Evolutionary conservation across 768 basidiomycete species (phyloP), one percentile per base, ranked within the genome.

Genomic region (Leccinum arenicola): DNA sequence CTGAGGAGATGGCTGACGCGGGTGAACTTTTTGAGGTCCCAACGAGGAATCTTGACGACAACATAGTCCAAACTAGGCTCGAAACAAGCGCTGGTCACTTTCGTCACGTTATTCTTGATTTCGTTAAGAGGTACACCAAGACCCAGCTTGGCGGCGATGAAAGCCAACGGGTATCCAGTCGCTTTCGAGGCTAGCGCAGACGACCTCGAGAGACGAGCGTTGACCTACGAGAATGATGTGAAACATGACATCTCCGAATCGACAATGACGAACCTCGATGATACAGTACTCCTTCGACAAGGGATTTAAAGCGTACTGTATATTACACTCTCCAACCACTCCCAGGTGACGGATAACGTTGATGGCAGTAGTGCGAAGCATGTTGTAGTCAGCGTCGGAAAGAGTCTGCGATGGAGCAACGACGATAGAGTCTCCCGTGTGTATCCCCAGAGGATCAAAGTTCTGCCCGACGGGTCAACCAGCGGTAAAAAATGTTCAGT

Each of bases 341-440:
- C 95, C 95, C 15, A 99, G 85, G 70, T 98, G 96, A n/a, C 96
- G 91, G 64, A 99, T 94, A 64, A 98, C 96, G 68, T 98, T 98
- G 76, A 98, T 89, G 15, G 97, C 97, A 9, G 96, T 97, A 25
- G 95, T 97, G 49, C 97, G 87, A 52, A 99, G 86, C 96, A 98
- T 99, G 72, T 98, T 94, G 80, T 97, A 98, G 73, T 98, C 97
- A n/a, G 88, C 83, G 72, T 98, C 96, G n/a, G 95, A 97, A 29
- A 98, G 84, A 0, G 96, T 98, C 74, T 99, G 96, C 48, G 95
- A 98, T 3, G 96, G 96, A 8, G 97, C 97, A 31, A 98, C 84
- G 65, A 99, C 97, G 68, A 98, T 98, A 5, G 96, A 99, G 72
- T 99, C 96, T 57, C 96, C 96, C 1, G 96, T 99, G 68, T 99